A percentile compares a stretch with the other conserved stretches of the same genome.
phyloP scores from a whole-genome alignment of 306 rosid species.

The Citrullus colocynthis region DNA sequence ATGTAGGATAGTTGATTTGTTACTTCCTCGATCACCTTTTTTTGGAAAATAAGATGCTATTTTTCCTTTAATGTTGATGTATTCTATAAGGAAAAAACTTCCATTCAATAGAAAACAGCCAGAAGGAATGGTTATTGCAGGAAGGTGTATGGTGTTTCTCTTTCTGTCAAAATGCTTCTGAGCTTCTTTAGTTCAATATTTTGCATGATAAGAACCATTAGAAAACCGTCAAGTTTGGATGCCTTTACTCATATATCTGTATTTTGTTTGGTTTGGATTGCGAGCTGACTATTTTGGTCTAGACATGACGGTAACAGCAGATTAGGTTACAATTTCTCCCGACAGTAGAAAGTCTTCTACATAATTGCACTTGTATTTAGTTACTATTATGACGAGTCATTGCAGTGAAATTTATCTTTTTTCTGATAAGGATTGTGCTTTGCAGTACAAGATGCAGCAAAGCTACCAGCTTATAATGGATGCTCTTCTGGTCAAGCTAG shows the following conservation, averaged over 20 bases:
- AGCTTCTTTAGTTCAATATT: not conserved
- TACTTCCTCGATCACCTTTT: not conserved
- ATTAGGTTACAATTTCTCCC: not conserved
- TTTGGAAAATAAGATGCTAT: not conserved
- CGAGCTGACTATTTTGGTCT: not conserved
- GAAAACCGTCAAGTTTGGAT: not conserved
- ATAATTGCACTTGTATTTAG: not conserved
- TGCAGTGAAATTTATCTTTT: not conserved
- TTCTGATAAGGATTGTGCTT: conserved; percentile 11
- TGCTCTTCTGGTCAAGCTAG: conserved; percentile 17
- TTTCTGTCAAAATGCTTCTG: not conserved
- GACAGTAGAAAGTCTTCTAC: not conserved
- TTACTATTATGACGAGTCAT: not conserved
- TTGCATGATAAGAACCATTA: not conserved
- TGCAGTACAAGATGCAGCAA: conserved; percentile 21
- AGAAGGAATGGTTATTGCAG: not conserved
- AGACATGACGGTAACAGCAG: not conserved
- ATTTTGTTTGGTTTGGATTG: not conserved
- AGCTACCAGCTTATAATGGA: conserved; percentile 14
- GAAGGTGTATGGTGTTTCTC: not conserved
- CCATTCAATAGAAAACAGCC: not conserved
- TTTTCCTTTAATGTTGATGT: not conserved
- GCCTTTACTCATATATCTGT: not conserved
- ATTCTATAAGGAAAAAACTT: not conserved
- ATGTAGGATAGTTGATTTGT: not conserved